A percentile compares a stretch with the other conserved stretches of the same genome.
Evolutionary conservation across 495 filamentous ascomycete genomes (phyloP).

Genomic region (Melanomma pulvis-pyrius): DNA sequence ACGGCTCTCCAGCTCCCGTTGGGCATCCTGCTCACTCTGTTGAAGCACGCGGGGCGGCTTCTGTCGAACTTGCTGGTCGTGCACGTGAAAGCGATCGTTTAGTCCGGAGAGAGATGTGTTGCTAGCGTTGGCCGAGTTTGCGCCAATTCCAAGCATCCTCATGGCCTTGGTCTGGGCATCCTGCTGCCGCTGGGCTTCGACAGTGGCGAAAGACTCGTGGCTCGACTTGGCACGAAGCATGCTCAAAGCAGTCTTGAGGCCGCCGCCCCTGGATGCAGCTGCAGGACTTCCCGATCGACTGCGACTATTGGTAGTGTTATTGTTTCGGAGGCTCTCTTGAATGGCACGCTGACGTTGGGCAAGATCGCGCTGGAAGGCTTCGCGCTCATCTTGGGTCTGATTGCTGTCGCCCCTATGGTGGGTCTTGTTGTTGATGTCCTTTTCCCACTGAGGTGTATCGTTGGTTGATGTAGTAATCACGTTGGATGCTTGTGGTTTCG

Average conservation of each 20-base stretch:
- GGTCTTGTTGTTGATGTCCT: constrained; percentile 45
- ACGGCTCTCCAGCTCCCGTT: constrained; percentile 36
- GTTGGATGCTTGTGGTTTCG: constrained; percentile 27
- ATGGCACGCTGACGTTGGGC: constrained; percentile 75
- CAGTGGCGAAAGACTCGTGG: constrained; percentile 58
- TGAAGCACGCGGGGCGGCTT: constrained; percentile 47
- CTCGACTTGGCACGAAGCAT: constrained; percentile 70
- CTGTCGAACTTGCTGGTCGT: constrained; percentile 42
- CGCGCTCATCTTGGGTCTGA: constrained; percentile 66
- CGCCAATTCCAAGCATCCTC: constrained; percentile 71
- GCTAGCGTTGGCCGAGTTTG: constrained; percentile 42
- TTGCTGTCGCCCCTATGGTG: constrained; percentile 60
- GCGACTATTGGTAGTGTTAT: constrained; percentile 61
- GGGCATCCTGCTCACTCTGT: constrained; percentile 42
- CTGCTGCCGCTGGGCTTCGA: constrained; percentile 38
- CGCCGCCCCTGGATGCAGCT: constrained; percentile 39
- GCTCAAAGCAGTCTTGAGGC: constrained; percentile 62
- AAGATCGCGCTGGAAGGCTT: constrained; percentile 80
- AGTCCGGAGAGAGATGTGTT: constrained; percentile 50
- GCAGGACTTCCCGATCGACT: constrained; percentile 59
- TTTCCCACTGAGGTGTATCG: constrained; percentile 43
- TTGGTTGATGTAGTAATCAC: constrained; percentile 11
- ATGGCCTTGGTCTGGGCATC: constrained; percentile 62
- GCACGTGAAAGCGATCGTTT: constrained; percentile 35
- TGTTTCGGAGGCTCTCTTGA: constrained; percentile 76